phyloP scores from a whole-genome alignment of 306 rosid species.

The Prunus mongolica region DNA sequence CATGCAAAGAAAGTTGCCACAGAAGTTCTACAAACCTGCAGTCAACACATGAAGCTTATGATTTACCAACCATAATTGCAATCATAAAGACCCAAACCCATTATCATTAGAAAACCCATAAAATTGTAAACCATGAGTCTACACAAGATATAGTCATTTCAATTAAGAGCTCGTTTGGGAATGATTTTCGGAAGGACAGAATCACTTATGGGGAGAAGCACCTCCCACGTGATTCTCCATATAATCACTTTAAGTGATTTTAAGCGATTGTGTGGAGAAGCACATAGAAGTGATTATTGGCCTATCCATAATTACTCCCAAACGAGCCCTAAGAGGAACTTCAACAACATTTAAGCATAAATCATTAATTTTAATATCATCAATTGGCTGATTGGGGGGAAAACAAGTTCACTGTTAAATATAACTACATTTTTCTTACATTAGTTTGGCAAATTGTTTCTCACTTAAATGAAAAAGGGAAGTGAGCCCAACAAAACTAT shows the following conservation, averaged over 20 bases:
- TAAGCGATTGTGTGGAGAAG: too few species aligned
- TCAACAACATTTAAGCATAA: background rate
- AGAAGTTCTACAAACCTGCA: slow-evolving; percentile 95
- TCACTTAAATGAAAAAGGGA: background rate
- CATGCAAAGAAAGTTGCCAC: slow-evolving; percentile 99
- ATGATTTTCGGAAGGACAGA: too few species aligned
- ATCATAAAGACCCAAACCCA: background rate
- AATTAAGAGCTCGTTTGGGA: too few species aligned
- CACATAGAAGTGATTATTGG: too few species aligned
- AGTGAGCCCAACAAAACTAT: background rate
- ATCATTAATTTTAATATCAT: background rate
- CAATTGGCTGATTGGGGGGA: background rate
- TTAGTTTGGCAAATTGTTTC: background rate
- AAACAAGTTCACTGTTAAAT: background rate
- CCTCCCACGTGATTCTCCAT: too few species aligned
- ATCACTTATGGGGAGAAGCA: too few species aligned
- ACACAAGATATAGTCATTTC: background rate
- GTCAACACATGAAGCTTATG: slow-evolving; percentile 5
- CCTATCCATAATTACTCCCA: too few species aligned
- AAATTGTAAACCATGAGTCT: background rate
- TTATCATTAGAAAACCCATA: background rate
- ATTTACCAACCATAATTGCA: slow-evolving; percentile 1
- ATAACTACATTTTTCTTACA: background rate
- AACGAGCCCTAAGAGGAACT: background rate
- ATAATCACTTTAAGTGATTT: too few species aligned